These are phyloP conservation scores for Gossypium trilobum DNA, from an alignment of 441 rosid genomes.

Conservation along the genomic window DNA sequence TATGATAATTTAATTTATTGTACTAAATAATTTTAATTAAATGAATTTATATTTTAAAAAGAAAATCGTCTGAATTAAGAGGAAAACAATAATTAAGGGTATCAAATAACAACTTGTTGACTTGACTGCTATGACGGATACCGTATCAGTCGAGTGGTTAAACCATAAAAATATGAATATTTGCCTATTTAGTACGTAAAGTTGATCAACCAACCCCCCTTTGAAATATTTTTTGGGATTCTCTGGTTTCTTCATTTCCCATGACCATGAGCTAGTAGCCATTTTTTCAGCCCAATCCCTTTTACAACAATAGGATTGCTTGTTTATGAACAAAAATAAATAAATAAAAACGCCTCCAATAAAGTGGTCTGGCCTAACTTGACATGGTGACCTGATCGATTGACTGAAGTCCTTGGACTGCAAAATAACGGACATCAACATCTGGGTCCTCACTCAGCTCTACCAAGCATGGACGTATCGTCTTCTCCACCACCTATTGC, in stretches of 20 bases:
- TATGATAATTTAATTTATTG: too few relatives aligned
- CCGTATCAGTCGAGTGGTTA: conserved; percentile 2
- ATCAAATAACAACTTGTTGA: conserved; percentile 11
- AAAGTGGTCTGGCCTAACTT: conserved; percentile 25
- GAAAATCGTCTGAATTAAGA: background rate
- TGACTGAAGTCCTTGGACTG: conserved; percentile 70
- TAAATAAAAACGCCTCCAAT: background rate
- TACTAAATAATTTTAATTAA: background rate
- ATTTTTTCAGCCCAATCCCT: too few relatives aligned
- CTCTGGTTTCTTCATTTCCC: too few relatives aligned
- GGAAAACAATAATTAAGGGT: conserved; percentile 13
- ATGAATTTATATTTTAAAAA: too few relatives aligned
- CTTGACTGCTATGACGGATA: conserved; percentile 11
- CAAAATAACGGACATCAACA: conserved; percentile 79
- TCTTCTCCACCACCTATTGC: conserved; percentile 65
- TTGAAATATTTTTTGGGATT: background rate
- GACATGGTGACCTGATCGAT: conserved; percentile 74
- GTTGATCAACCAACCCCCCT: conserved; percentile 3
- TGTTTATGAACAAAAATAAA: too few relatives aligned
- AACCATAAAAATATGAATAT: conserved; percentile 11
- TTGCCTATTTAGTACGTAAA: background rate
- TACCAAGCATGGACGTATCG: conserved; percentile 64
- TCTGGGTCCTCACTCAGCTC: conserved; percentile 91
- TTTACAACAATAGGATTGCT: too few relatives aligned
- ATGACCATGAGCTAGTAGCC: too few relatives aligned